These are phyloP conservation scores for Malus sieversii DNA, from an alignment of 306 rosid genomes.

Conservation along the genomic window DNA sequence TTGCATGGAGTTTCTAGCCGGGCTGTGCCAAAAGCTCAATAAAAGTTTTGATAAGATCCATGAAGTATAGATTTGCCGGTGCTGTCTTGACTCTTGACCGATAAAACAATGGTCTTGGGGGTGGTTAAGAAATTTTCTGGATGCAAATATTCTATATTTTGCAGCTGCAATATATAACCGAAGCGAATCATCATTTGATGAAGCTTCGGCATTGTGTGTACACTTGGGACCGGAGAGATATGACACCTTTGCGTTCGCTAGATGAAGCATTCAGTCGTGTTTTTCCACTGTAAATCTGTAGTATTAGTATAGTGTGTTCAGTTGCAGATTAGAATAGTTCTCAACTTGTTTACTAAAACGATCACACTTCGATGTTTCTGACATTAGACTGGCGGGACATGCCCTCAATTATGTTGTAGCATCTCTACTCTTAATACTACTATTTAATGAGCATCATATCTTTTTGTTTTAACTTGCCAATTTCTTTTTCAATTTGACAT, in stretches of 20 bases:
- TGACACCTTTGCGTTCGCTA: slow-evolving; percentile 8
- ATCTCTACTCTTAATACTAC: neutral
- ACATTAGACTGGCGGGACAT: slow-evolving; percentile 22
- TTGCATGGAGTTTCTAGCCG: slow-evolving; percentile 76
- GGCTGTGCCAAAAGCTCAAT: slow-evolving; percentile 46
- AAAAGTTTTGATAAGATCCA: slow-evolving; percentile 22
- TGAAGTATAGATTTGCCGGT: slow-evolving; percentile 15
- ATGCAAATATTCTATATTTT: neutral
- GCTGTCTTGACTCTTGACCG: slow-evolving; percentile 26
- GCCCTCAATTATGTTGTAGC: slow-evolving; percentile 19
- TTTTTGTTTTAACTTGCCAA: neutral
- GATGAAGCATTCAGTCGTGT: slow-evolving; percentile 8
- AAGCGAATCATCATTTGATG: neutral
- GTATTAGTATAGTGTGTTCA: slow-evolving; percentile 26
- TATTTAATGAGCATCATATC: neutral
- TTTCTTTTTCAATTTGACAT: neutral
- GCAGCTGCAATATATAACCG: neutral
- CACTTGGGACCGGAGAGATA: slow-evolving; percentile 14
- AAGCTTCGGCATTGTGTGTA: slow-evolving; percentile 8
- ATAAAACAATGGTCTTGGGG: slow-evolving; percentile 18
- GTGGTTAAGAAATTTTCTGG: slow-evolving; percentile 3
- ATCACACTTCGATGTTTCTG: slow-evolving; percentile 23
- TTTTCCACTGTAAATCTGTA: slow-evolving; percentile 58
- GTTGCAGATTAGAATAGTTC: slow-evolving; percentile 37
- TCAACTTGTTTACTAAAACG: slow-evolving; percentile 23